phyloP scores from a whole-genome alignment of 305 asterid genomes.

The Fraxinus velutina region DNA sequence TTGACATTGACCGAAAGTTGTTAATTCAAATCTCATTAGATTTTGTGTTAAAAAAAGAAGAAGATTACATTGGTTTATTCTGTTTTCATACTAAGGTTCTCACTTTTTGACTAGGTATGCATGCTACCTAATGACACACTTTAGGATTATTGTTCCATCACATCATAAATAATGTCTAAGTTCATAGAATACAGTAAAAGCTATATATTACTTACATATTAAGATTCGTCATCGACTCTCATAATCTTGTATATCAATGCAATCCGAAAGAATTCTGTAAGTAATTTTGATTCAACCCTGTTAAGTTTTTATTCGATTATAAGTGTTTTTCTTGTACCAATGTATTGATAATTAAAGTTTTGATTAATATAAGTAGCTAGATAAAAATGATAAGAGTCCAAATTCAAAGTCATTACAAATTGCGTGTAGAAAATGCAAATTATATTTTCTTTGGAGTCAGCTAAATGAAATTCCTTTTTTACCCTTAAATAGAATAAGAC shows the following conservation, averaged over 20 bases:
- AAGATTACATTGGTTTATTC: neutral
- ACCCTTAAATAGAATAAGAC: neutral
- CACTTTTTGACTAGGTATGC: neutral
- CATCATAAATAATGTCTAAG: neutral
- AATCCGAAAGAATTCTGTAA: neutral
- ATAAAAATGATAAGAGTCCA: neutral
- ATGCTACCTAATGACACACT: neutral
- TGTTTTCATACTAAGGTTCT: neutral
- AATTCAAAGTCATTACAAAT: slow-evolving; percentile 19
- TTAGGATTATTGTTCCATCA: neutral
- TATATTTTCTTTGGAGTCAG: neutral
- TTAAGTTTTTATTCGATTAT: neutral
- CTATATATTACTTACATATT: neutral
- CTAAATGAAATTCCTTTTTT: neutral
- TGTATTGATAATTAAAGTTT: neutral
- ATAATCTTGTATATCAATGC: neutral
- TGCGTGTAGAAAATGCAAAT: slow-evolving; percentile 27
- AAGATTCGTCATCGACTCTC: neutral
- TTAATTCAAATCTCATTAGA: neutral
- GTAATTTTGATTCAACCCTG: neutral
- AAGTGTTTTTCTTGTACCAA: neutral
- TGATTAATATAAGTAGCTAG: neutral
- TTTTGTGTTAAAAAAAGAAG: neutral
- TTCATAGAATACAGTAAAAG: neutral
- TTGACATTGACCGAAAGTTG: neutral